Evolutionary conservation across 768 basidiomycete genomes (phyloP), one percentile per base, ranked within the genome.

Genomic region (Lentinus brumalis): DNA sequence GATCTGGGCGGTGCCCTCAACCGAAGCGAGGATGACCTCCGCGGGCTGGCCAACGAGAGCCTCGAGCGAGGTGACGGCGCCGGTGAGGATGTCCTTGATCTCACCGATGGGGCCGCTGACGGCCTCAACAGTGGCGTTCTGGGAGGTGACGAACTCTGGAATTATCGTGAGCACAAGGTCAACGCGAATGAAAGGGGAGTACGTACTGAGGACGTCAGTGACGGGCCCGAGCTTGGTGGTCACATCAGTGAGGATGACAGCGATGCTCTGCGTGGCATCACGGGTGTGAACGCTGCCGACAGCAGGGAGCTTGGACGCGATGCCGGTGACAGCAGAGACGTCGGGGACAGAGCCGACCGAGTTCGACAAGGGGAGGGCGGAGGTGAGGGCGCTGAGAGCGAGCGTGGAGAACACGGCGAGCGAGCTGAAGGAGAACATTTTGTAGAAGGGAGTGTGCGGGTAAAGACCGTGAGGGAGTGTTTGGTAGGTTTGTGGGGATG

Each of bases 341-440:
- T 50, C 50, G 15, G 46, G 38, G 35, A 42, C 29, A 35, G 2
- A 31, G 14, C 29, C 56, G 15, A 50, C 38, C 12, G 49, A 39
- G 41, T 26, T 18, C 57, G 35, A 31, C 47, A 63, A 32, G 59
- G 58, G 64, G 21, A 59, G 56, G n/a, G 68, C 64, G 53, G 64
- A 62, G 51, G 64, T 47, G 61, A 67, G 39, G 16, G 59, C 54
- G 66, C 55, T 56, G 61, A 69, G 55, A n/a, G 68, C 64, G 52
- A 69, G 41, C 2, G 75, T 68, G 29, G 69, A 67, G 47, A 72
- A 66, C 26, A 57, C 56, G n/a, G 69, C 50, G 61, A 75, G 52
- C 56, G 71, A 59, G 56, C 70, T 70, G 56, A 78, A 70, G 50
- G 74, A 76, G 69, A 66, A 71, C 78, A 78, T 78, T 60, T 69